A percentile compares a stretch with the other conserved stretches of the same genome.
Conservation (phyloP, 352 stramenopile species). For the Globisporangium uncinulatum region DNA sequence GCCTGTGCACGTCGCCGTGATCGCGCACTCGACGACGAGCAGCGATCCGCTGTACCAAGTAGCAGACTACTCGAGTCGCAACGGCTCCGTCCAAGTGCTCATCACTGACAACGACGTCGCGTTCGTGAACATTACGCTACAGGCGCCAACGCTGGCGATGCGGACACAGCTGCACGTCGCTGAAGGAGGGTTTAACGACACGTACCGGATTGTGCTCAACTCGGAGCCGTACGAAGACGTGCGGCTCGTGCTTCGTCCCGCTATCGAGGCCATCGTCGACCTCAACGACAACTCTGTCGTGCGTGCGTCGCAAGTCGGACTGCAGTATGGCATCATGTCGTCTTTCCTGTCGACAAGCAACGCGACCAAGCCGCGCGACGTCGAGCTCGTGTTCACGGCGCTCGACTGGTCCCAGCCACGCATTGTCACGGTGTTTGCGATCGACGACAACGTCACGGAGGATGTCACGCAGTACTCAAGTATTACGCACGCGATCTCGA, state of each 20-base stretch:
- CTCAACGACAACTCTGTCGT: slow-evolving; percentile 21
- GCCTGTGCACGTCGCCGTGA: slow-evolving; percentile 35
- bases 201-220: slow-evolving; percentile 50
- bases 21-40: slow-evolving; percentile 45
- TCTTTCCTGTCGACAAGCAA: slow-evolving; percentile 5
- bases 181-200: slow-evolving; percentile 76
- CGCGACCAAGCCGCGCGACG: slow-evolving; percentile 9
- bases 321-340: slow-evolving; percentile 11
- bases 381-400: slow-evolving; percentile 57
- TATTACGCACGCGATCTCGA: slow-evolving; percentile 36
- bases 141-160: slow-evolving; percentile 11
- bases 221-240: slow-evolving; percentile 67
- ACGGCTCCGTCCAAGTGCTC: slow-evolving; percentile 22
- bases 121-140: slow-evolving; percentile 55
- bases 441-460: slow-evolving; percentile 59
- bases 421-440: slow-evolving; percentile 45
- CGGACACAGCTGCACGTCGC: slow-evolving; percentile 45
- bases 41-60: slow-evolving; percentile 40
- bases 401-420: slow-evolving; percentile 45
- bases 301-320: slow-evolving; percentile 26
- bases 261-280: slow-evolving; percentile 38
- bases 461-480: slow-evolving; percentile 48
- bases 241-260: slow-evolving; percentile 28
- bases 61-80: slow-evolving; percentile 21
- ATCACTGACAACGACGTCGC: slow-evolving; percentile 67